Percentiles rank a stretch among this genome's conserved stretches.
phyloP scores from a whole-genome alignment of 208 protist genomes.

The Wallacemonas sp. region DNA sequence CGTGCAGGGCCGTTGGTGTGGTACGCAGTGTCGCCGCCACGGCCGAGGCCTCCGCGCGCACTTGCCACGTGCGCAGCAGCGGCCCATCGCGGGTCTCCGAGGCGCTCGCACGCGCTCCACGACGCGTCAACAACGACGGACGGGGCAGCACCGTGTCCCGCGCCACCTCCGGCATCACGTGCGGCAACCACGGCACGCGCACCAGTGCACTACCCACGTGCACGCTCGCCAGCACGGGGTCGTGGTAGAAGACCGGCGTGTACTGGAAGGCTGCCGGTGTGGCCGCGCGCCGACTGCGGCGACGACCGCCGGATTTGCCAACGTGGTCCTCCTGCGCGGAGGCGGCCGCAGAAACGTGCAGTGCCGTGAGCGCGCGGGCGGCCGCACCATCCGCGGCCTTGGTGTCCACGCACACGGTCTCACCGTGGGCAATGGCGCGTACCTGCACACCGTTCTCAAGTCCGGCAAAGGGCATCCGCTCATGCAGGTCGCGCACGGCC shows the following conservation, averaged over 20 bases:
- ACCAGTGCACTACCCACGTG: conserved; percentile 44
- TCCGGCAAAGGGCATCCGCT: conserved; percentile 23
- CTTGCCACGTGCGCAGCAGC: conserved; percentile 57
- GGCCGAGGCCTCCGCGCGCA: conserved; percentile 30
- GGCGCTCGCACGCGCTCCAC: conserved; percentile 21
- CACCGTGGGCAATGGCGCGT: conserved; percentile 34
- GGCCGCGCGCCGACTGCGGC: conserved; percentile 22
- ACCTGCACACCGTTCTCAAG: conserved; percentile 26
- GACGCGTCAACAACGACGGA: conserved; percentile 38
- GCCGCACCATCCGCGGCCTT: not conserved
- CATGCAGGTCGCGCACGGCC: conserved; percentile 16
- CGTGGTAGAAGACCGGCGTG: conserved; percentile 60
- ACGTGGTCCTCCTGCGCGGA: too few species aligned
- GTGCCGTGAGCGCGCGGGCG: not conserved
- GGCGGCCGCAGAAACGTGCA: conserved; percentile 8
- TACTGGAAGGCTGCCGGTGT: conserved; percentile 35
- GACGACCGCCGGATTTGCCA: conserved; percentile 38
- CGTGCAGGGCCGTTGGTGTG: conserved; percentile 51
- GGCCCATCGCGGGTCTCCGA: conserved; percentile 19
- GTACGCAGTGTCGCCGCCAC: conserved; percentile 37
- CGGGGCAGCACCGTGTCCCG: conserved; percentile 34
- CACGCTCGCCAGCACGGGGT: conserved; percentile 57
- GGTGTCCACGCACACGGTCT: conserved; percentile 32
- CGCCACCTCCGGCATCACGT: conserved; percentile 43
- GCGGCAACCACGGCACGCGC: conserved; percentile 66